Evolutionary conservation across 2,329 filamentous ascomycete genomes (phyloP).

Genomic region (Arthrobotrys sphaeroides): DNA sequence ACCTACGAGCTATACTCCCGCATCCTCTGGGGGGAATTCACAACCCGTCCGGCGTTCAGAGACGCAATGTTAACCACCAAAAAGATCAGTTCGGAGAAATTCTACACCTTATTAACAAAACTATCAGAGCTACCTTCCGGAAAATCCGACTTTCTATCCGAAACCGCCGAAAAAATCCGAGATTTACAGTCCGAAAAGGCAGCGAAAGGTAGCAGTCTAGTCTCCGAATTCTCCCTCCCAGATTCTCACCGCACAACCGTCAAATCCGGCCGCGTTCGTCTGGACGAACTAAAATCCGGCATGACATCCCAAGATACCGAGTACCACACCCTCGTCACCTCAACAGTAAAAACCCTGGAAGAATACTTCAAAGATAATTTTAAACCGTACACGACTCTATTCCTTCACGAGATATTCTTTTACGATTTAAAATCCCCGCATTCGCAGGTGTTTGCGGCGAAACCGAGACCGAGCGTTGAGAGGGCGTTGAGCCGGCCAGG

Average conservation of each 20-base stretch:
- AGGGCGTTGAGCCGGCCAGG: slow-evolving; percentile 76
- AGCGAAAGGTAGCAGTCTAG: slow-evolving; percentile 57
- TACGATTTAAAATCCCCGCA: slow-evolving; percentile 77
- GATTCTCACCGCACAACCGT: slow-evolving; percentile 78
- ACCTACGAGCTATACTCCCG: slow-evolving; percentile 50
- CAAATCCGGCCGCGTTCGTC: slow-evolving; percentile 80
- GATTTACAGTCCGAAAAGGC: slow-evolving; percentile 40
- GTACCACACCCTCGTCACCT: slow-evolving; percentile 74
- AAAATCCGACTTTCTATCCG: slow-evolving; percentile 3
- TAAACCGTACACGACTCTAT: slow-evolving; percentile 64
- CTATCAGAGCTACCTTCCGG: slow-evolving; percentile 37
- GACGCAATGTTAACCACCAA: slow-evolving; percentile 46
- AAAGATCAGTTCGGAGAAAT: slow-evolving; percentile 40
- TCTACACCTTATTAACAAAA: slow-evolving; percentile 15
- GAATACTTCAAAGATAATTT: slow-evolving; percentile 64
- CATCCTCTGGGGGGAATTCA: slow-evolving; percentile 45
- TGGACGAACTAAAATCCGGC: slow-evolving; percentile 77
- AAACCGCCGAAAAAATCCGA: slow-evolving; percentile 12
- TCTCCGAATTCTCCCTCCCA: slow-evolving; percentile 65
- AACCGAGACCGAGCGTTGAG: slow-evolving; percentile 75
- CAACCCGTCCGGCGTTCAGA: slow-evolving; percentile 44
- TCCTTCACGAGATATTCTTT: slow-evolving; percentile 77
- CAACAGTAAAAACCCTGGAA: slow-evolving; percentile 66
- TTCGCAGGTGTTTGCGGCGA: slow-evolving; percentile 74
- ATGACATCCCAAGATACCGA: slow-evolving; percentile 76